Percentiles rank a stretch among this genome's conserved stretches.
Evolutionary conservation across 495 filamentous ascomycete genomes (phyloP).

Genomic region (Glonium stellatum): DNA sequence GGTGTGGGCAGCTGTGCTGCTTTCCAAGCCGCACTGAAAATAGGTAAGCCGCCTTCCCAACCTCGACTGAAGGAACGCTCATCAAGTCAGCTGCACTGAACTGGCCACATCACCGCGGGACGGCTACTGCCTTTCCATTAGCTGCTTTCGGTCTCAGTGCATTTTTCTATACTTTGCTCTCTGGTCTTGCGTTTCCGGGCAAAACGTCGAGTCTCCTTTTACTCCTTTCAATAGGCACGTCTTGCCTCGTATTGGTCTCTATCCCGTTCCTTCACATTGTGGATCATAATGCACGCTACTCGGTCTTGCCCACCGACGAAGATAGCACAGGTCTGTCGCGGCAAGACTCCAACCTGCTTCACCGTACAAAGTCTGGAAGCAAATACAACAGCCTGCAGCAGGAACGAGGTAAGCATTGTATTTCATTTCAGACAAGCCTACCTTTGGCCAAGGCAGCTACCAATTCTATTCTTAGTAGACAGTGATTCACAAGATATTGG

Average conservation of each 20-base stretch:
- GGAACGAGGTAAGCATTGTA: conserved; percentile 25
- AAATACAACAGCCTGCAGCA: conserved; percentile 13
- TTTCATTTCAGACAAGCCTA: conserved; percentile 9
- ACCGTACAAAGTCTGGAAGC: conserved; percentile 52
- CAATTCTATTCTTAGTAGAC: conserved; percentile 20
- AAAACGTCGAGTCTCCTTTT: conserved; percentile 74
- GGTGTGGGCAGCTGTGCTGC: conserved; percentile 82
- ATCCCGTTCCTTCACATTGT: conserved; percentile 78
- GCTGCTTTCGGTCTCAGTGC: conserved; percentile 92
- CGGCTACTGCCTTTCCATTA: conserved; percentile 87
- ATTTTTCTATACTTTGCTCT: conserved; percentile 83
- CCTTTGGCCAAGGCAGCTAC: conserved; percentile 19
- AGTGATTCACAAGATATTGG: conserved; percentile 15
- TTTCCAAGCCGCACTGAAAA: conserved; percentile 80
- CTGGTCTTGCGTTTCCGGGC: conserved; percentile 72
- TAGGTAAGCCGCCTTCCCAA: conserved; percentile 23
- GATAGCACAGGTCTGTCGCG: conserved; percentile 28
- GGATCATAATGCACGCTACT: conserved; percentile 54
- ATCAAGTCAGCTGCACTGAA: conserved; percentile 71
- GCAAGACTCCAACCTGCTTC: conserved; percentile 53
- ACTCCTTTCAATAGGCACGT: conserved; percentile 75
- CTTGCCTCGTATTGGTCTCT: conserved; percentile 59
- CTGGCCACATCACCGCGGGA: conserved; percentile 85
- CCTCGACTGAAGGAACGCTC: conserved; percentile 17
- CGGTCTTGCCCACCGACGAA: conserved; percentile 51